Conservation (phyloP, 352 stramenopile species). For the Globisporangium ultimum region DNA sequence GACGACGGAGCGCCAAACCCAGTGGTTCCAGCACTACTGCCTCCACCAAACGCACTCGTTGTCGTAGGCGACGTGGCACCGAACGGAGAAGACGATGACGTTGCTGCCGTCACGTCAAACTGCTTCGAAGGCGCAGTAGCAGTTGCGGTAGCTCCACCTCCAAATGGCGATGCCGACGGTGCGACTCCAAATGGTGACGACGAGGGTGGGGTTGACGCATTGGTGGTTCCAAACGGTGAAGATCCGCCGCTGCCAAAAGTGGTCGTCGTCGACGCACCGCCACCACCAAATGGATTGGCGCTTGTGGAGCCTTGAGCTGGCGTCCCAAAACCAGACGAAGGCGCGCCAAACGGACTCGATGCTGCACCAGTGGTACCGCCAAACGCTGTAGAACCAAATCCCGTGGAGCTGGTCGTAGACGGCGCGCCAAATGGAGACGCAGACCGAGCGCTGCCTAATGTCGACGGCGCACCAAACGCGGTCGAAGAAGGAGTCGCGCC, state of each 20-base stretch:
- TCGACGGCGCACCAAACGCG: slow-evolving; percentile 8
- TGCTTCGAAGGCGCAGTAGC: slow-evolving; percentile 5
- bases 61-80: slow-evolving; percentile 1
- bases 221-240: too few species aligned
- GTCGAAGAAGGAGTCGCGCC: slow-evolving; percentile 23
- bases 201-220: too few species aligned
- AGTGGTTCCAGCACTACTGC: neutral
- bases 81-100: neutral
- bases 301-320: neutral
- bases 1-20: slow-evolving; percentile 6
- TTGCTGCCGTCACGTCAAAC: slow-evolving; percentile 16
- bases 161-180: too few species aligned
- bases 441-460: too few species aligned
- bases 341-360: slow-evolving; percentile 15
- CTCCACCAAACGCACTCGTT: slow-evolving; percentile 18
- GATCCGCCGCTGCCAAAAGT: too few species aligned
- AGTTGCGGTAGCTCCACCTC: too few species aligned
- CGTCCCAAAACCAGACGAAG: slow-evolving; percentile 3
- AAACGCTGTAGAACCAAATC: slow-evolving; percentile 19
- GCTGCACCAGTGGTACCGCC: slow-evolving; percentile 11
- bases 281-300: slow-evolving; percentile 3
- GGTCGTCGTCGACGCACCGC: neutral
- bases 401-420: too few species aligned
- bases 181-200: too few species aligned
- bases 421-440: too few species aligned